A percentile compares a stretch with the other conserved stretches of the same genome.
Evolutionary conservation across 768 basidiomycete species (phyloP).

Genomic region (Lentinula boryana): DNA sequence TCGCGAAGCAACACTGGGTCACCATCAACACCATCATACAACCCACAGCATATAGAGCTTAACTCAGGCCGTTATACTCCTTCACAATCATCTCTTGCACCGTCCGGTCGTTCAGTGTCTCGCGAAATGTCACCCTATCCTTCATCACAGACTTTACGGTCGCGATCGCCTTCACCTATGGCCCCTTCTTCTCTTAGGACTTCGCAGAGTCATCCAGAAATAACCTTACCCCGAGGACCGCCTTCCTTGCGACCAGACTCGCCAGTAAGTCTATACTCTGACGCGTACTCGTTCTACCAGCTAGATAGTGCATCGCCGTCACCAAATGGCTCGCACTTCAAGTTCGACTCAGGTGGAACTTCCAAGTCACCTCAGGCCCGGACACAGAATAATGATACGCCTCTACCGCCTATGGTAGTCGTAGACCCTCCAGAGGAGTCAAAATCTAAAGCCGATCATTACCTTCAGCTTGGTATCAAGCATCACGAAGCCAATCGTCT

Average conservation of each 20-base stretch:
- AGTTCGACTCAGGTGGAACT: not conserved
- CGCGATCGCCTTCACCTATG: not conserved
- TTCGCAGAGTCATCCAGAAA: conserved; percentile 6
- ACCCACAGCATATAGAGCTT: not conserved
- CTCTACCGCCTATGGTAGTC: not conserved
- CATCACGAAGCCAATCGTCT: conserved; percentile 79
- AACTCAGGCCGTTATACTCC: not conserved
- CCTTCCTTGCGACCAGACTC: conserved; percentile 31
- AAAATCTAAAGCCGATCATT: conserved; percentile 50
- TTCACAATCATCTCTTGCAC: not conserved
- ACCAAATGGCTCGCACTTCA: conserved; percentile 9
- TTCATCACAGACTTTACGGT: not conserved
- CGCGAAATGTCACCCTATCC: not conserved
- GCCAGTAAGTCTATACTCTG: conserved; percentile 44
- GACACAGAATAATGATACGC: not conserved
- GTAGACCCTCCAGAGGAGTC: not conserved
- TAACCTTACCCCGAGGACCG: conserved; percentile 23
- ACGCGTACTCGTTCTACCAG: conserved; percentile 63
- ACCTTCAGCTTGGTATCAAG: conserved; percentile 69
- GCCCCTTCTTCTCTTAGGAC: conserved; percentile 7
- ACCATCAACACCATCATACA: not conserved
- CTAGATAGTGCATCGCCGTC: conserved; percentile 36
- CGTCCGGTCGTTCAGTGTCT: not conserved
- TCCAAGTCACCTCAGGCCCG: not conserved
- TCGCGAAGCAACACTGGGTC: not conserved